Percentiles rank a stretch among this genome's conserved stretches.
These are phyloP conservation scores for Tuber calosporum DNA, from an alignment of 495 filamentous ascomycete genomes.

Conservation along the genomic window DNA sequence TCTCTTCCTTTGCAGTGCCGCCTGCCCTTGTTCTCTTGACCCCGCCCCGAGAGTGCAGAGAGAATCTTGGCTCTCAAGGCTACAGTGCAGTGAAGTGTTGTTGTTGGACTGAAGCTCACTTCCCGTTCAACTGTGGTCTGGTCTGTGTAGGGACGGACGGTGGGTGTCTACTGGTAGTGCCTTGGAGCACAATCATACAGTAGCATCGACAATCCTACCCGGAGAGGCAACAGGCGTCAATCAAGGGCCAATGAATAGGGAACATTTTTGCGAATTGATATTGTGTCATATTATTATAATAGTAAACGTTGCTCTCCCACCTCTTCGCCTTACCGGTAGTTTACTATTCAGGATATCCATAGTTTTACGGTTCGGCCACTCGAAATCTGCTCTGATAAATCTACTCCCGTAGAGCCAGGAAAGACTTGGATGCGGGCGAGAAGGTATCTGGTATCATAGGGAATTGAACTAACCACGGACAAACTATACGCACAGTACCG, in stretches of 20 bases:
- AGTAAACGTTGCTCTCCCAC: not conserved
- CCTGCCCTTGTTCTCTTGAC: not conserved
- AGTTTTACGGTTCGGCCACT: not conserved
- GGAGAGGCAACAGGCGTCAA: not conserved
- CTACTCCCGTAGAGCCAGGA: not conserved
- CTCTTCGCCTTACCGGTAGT: not conserved
- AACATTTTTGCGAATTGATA: not conserved
- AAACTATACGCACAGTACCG: not conserved
- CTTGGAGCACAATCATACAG: not conserved
- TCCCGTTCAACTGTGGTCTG: not conserved
- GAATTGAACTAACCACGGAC: not conserved
- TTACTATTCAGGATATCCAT: not conserved
- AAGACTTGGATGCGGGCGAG: not conserved
- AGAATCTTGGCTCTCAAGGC: not conserved
- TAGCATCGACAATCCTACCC: not conserved
- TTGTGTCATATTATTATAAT: not conserved
- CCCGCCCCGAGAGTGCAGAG: not conserved
- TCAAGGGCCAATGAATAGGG: not conserved
- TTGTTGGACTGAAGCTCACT: not conserved
- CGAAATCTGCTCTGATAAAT: not conserved
- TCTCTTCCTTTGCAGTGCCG: not conserved
- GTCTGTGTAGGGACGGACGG: not conserved
- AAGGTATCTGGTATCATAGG: not conserved
- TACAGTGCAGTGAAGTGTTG: not conserved
- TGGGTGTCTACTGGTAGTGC: not conserved